Evolutionary conservation across 108 stramenopile genomes (phyloP), one percentile per base, ranked within the genome.

Genomic region (Craspedostauros australis): DNA sequence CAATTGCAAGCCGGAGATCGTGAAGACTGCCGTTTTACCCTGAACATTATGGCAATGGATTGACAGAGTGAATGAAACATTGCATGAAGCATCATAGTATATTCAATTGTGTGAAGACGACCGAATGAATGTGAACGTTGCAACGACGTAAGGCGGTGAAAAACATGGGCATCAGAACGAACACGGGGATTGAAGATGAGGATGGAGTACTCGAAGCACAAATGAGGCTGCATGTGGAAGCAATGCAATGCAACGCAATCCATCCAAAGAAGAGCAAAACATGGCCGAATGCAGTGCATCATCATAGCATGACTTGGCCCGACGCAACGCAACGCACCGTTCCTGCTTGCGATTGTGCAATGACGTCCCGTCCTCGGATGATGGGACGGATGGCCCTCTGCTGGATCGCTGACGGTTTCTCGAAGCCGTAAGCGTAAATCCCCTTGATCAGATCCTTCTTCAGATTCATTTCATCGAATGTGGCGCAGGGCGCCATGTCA

Each of bases 361-460:
- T 98, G 9, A 98, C 81, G 66, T 99, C 97, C 14, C 96, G 64
- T 4, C 98, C 98, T 18, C 76, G 56, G 0, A 97, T 68, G 52
- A 98, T 98, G 43, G 98, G 98, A 43, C 84, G 70, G 65, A 99
- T 96, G 15, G 98, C 98, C 8, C 98, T 83, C 57, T 99, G 97
- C 66, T 99, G 98, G 68, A 99, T 98, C 18, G 98, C 98, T 19
- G 86, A 88, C 3, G 98, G 98, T 48, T 84, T 86, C 59, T 98
- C 97, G 58, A 96, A 99, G 14, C 91, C 96, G 54, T 95, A 96
- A 15, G 93, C 95, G 67, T 97, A 99, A 42, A 97, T 91, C 16
- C 98, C 98, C 8, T 80, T 78, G 4, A 93, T 54, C 34, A 93
- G 46, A 46, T 73, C 70, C 0, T 79, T 77, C 53, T 87, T 87